phyloP scores from a whole-genome alignment of 352 stramenopile genomes.

The Globisporangium polare region DNA sequence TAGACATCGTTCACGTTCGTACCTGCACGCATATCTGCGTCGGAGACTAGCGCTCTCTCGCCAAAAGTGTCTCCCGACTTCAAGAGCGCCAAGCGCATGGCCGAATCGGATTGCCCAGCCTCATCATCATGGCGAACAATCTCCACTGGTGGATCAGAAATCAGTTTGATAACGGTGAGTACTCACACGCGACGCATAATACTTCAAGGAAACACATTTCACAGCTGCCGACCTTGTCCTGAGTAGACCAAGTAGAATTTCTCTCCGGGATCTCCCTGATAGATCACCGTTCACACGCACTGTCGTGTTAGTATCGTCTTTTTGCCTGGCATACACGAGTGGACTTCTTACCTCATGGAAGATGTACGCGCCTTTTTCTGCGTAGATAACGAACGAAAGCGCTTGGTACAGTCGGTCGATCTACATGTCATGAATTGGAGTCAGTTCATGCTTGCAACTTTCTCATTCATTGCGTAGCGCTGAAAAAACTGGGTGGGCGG shows the following conservation, averaged over 20 bases:
- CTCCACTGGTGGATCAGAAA: conserved; percentile 33
- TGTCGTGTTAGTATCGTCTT: not conserved
- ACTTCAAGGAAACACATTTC: not conserved
- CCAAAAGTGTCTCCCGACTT: conserved; percentile 69
- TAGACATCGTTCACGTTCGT: not conserved
- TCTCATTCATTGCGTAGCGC: not conserved
- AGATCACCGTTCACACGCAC: not conserved
- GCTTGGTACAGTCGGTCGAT: conserved; percentile 76
- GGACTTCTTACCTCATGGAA: conserved; percentile 47
- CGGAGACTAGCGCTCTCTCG: conserved; percentile 62
- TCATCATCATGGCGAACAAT: conserved; percentile 34
- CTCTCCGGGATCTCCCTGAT: conserved; percentile 64
- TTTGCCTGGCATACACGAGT: not conserved
- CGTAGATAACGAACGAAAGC: conserved; percentile 42
- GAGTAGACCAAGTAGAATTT: conserved; percentile 80
- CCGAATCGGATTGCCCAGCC: conserved; percentile 1
- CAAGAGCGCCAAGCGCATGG: conserved; percentile 40
- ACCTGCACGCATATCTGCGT: conserved; percentile 59
- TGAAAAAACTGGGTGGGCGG: not conserved
- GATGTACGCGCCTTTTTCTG: conserved; percentile 44
- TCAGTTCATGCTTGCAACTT: not conserved
- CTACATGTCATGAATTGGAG: conserved; percentile 17
- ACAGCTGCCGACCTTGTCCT: conserved; percentile 47
- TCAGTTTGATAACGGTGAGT: not conserved
- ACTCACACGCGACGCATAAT: not conserved